Base-by-base conservation (phyloP, 2,329 filamentous ascomycete species). In the Venturiaceae sp. region DNA sequence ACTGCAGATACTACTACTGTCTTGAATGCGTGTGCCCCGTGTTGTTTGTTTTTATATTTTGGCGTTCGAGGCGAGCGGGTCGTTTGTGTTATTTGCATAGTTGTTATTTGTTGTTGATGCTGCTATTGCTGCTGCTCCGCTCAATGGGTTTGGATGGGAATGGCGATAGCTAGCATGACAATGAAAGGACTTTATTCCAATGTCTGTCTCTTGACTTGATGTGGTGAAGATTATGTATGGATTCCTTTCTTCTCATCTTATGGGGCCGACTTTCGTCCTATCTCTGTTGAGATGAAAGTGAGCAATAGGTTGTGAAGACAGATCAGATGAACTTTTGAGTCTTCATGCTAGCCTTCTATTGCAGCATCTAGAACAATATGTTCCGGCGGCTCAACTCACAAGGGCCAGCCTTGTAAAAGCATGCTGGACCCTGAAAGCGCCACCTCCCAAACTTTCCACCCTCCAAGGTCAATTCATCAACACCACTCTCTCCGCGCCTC, bases 141-240 rank as follows among this genome's bases (percentile, higher is more conserved):
- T 50, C 44, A 47, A 50, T 50, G 44, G 44, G 23, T 50, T 50
- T 50, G 44, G 44, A 50, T 50, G 44, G 44, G 30, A 50, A 23
- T 50, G 44, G 28, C 13, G 44, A 30, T 32, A 50, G 9, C 26
- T 50, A n/a, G 23, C 23, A 30, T 30, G 44, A 7, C 44, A 50
- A 50, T 50, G 3, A 30, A 50, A 32, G 14, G 11, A 50, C 13
- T 11, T 30, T 30, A n/a, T n/a, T 16, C 23, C 44, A 50, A n/a
- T n/a, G n/a, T 13, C 14, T 30, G 2, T 1, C 7, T 30, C n/a
- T 3, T 9, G 44, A 47, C 5, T 30, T 3, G 41, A 19, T 19
- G 37, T 19, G 16, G 14, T 7, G 5, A n/a, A n/a, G n/a, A n/a
- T n/a, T n/a, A n/a, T n/a, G n/a, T n/a, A n/a, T n/a, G n/a, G n/a